Percentiles rank a stretch among this genome's conserved stretches.
Evolutionary conservation across 306 rosid genomes (phyloP).

Genomic region (Vicia villosa): DNA sequence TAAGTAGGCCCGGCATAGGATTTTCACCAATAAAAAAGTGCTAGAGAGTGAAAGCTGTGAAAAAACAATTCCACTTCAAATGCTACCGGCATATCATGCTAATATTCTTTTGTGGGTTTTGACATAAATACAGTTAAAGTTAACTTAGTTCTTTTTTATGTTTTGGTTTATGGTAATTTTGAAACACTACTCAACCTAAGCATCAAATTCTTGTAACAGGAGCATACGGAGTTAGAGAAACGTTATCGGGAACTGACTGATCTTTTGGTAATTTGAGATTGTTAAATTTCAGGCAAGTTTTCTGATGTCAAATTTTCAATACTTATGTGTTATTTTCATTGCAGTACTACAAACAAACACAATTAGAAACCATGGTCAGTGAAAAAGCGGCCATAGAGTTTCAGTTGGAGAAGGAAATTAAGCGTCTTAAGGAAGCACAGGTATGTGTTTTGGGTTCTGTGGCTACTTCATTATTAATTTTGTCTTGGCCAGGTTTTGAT

Average conservation of each 20-base stretch:
- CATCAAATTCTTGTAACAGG: constrained; percentile 57
- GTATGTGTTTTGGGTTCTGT: constrained; percentile 47
- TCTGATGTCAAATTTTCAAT: constrained; percentile 28
- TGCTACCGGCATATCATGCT: constrained; percentile 3
- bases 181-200: constrained; percentile 34
- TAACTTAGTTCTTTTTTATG: background rate
- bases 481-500: constrained; percentile 30
- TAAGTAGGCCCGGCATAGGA: background rate
- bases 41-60: background rate
- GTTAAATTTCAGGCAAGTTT: constrained; percentile 30
- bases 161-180: constrained; percentile 23
- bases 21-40: background rate
- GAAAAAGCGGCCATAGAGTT: constrained; percentile 96
- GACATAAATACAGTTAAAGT: constrained; percentile 4
- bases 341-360: constrained; percentile 99
- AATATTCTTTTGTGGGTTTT: constrained; percentile 27
- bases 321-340: constrained; percentile 26
- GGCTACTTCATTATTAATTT: constrained; percentile 30
- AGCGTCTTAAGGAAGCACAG: constrained; percentile 85
- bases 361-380: constrained; percentile 92
- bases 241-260: constrained; percentile 98
- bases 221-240: constrained; percentile 95
- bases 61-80: background rate
- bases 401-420: constrained; percentile 94
- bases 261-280: constrained; percentile 69